A percentile compares a stretch with the other conserved stretches of the same genome.
These are phyloP conservation scores for Hansenula lynferdii DNA, from an alignment of 1,139 yeast species.

Conservation along the genomic window DNA sequence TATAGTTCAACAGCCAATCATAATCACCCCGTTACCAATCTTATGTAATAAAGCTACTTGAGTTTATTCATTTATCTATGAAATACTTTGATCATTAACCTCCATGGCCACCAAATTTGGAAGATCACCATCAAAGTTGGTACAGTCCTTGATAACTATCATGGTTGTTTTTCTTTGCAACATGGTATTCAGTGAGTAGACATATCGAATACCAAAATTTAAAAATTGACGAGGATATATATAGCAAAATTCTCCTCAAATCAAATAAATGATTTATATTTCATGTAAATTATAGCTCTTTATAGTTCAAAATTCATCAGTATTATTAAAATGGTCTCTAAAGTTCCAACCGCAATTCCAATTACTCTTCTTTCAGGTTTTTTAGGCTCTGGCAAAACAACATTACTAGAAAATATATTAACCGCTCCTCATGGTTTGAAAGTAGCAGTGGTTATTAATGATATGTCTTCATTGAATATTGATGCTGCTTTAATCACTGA, in stretches of 20 bases:
- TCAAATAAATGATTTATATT: no score
- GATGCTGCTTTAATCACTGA: conserved; percentile 37
- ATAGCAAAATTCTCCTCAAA: background rate
- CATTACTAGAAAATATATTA: conserved; percentile 37
- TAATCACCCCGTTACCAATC: background rate
- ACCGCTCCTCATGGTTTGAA: conserved; percentile 34
- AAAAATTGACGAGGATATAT: no score
- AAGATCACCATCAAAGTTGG: background rate
- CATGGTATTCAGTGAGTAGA: no score
- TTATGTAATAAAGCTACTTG: no score
- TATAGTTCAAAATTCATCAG: background rate
- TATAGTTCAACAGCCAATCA: no score
- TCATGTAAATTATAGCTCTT: background rate
- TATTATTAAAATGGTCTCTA: background rate
- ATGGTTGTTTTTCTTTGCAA: conserved; percentile 1
- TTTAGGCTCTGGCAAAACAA: conserved; percentile 42
- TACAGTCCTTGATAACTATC: background rate
- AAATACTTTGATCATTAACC: background rate
- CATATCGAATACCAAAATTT: no score
- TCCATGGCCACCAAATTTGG: background rate
- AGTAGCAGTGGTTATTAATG: conserved; percentile 42
- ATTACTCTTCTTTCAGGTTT: conserved; percentile 41
- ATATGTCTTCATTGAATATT: conserved; percentile 32
- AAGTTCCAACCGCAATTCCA: conserved; percentile 27
- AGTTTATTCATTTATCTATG: no score